Conservation (phyloP, 1,284 basidiomycete genomes). For the Microbotryomycetes sp. region DNA sequence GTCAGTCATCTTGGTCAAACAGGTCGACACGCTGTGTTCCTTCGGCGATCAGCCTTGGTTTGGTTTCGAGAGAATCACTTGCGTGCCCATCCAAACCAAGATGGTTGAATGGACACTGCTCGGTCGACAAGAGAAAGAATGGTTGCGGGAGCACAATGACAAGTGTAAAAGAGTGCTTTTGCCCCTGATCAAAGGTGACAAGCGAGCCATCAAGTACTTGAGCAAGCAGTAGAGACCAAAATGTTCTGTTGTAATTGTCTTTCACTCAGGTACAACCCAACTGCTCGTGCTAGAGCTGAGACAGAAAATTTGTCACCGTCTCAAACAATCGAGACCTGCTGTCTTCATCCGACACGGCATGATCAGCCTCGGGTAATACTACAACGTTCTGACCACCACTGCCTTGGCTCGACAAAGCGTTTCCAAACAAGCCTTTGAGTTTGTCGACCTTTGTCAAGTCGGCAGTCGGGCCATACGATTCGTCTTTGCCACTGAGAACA, state of each 20-base stretch:
- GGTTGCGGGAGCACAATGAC: slow-evolving; percentile 43
- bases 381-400: background rate
- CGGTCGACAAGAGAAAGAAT: slow-evolving; percentile 35
- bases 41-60: slow-evolving; percentile 37
- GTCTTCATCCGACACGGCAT: background rate
- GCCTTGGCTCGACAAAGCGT: background rate
- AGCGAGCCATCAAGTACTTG: slow-evolving; percentile 21
- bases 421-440: background rate
- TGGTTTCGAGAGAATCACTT: slow-evolving; percentile 43
- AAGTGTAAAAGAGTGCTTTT: slow-evolving; percentile 33
- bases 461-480: background rate
- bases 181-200: slow-evolving; percentile 36
- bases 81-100: slow-evolving; percentile 36
- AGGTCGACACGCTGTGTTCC: slow-evolving; percentile 15
- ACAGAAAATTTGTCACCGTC: background rate
- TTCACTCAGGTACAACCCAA: no score
- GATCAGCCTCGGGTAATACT: background rate
- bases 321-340: background rate
- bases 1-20: slow-evolving; percentile 59
- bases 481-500: background rate
- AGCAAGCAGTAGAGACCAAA: slow-evolving; percentile 10
- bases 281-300: no score
- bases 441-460: background rate
- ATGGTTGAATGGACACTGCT: slow-evolving; percentile 40
- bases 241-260: no score